Conservation (phyloP, 2,329 filamentous ascomycete genomes). For the Xylaria sp. region DNA sequence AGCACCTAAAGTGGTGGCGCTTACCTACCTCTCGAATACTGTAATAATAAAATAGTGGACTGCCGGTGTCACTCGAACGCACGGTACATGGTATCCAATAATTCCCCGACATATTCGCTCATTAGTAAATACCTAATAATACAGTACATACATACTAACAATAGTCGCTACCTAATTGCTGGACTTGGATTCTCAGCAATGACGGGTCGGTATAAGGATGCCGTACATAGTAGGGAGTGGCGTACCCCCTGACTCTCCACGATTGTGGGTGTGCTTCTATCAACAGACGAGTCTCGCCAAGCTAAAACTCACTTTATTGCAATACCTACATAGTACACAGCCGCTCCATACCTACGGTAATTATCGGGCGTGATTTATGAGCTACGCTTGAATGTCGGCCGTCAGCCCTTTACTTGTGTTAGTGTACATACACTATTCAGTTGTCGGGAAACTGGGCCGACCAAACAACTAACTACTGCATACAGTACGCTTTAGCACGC, state of each 20-base stretch:
- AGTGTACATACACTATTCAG: slow-evolving; percentile 3
- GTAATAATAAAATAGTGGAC: no score
- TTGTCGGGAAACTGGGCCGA: slow-evolving; percentile 13
- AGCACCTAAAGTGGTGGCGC: no score
- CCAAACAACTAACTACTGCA: not conserved
- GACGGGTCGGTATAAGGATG: not conserved
- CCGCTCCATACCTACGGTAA: no score
- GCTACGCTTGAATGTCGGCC: slow-evolving; percentile 7
- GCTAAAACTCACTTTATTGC: no score
- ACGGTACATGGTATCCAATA: not conserved
- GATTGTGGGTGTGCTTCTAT: slow-evolving; percentile 1
- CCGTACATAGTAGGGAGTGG: not conserved
- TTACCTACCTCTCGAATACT: not conserved
- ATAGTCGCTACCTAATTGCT: not conserved
- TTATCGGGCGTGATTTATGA: slow-evolving; percentile 2
- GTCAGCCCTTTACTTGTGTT: not conserved
- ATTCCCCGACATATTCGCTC: not conserved
- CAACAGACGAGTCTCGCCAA: not conserved
- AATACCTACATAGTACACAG: no score
- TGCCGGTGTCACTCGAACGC: not conserved
- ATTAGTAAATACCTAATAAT: no score
- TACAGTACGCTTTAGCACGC: not conserved
- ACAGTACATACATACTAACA: no score
- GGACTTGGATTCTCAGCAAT: not conserved
- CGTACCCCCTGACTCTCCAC: not conserved